These are phyloP conservation scores for Euphorbia tirucalli DNA, from an alignment of 345 rosid genomes.

Conservation along the genomic window DNA sequence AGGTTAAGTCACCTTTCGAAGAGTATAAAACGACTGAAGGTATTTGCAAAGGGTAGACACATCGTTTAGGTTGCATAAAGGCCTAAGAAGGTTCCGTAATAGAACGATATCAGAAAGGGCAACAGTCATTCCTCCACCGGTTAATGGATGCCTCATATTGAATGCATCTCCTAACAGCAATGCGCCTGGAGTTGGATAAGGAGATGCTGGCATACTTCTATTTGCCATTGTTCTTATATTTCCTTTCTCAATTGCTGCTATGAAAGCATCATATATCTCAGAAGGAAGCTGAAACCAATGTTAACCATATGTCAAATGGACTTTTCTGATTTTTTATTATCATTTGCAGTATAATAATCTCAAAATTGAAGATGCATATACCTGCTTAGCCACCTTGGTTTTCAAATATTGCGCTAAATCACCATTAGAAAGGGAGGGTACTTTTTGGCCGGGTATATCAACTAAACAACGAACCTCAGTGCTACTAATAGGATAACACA, in stretches of 20 bases:
- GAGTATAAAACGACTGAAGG: slow-evolving; percentile 50
- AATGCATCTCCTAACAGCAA: slow-evolving; percentile 54
- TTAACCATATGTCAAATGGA: neutral
- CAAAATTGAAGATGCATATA: neutral
- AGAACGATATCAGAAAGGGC: slow-evolving; percentile 53
- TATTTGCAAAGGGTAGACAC: slow-evolving; percentile 42
- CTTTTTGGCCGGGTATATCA: slow-evolving; percentile 56
- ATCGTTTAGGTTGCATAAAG: slow-evolving; percentile 42
- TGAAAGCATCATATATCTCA: slow-evolving; percentile 37
- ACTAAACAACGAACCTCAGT: slow-evolving; percentile 67
- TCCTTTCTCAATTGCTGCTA: slow-evolving; percentile 43
- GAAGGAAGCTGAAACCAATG: slow-evolving; percentile 37
- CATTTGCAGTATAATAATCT: too few species aligned
- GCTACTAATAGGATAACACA: slow-evolving; percentile 64
- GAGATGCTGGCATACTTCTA: slow-evolving; percentile 60
- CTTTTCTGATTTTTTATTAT: too few species aligned
- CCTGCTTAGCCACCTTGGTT: slow-evolving; percentile 52
- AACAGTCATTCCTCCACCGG: slow-evolving; percentile 71
- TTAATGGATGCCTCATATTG: slow-evolving; percentile 60
- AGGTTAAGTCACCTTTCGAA: slow-evolving; percentile 36
- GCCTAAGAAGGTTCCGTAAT: slow-evolving; percentile 45
- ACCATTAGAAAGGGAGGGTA: slow-evolving; percentile 63
- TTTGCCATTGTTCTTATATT: slow-evolving; percentile 55
- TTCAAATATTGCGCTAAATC: slow-evolving; percentile 65
- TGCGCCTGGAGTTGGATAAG: slow-evolving; percentile 53